phyloP scores from a whole-genome alignment of 352 stramenopile genomes.

The Bremia lactucae region DNA sequence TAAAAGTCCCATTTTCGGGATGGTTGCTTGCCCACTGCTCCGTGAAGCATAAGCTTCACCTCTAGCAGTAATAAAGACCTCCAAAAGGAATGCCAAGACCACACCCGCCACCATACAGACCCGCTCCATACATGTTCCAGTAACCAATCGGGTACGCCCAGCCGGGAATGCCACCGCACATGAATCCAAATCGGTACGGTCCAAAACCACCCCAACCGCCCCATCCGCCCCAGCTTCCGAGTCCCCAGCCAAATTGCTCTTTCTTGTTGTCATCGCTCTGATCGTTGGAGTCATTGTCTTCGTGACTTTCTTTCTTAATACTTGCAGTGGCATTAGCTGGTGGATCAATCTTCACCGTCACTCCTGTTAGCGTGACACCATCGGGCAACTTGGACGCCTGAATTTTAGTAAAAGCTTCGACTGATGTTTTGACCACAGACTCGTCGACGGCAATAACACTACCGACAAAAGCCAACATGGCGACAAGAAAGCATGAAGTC shows the following conservation, averaged over 20 bases:
- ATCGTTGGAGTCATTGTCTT: too few relatives aligned
- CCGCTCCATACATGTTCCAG: constrained; percentile 23
- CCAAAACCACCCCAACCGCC: constrained; percentile 37
- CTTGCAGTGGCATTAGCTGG: background rate
- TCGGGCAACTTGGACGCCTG: too few relatives aligned
- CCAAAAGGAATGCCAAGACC: too few relatives aligned
- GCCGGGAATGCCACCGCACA: constrained; percentile 11
- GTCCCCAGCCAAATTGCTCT: constrained; percentile 1
- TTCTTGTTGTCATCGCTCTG: constrained; percentile 7
- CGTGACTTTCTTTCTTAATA: background rate
- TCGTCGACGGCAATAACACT: constrained; percentile 1
- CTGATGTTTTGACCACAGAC: constrained; percentile 3
- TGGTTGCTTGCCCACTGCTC: too few relatives aligned
- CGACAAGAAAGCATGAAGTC: constrained; percentile 14
- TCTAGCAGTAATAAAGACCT: too few relatives aligned
- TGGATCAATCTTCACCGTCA: background rate
- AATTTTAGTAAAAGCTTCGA: constrained; percentile 10
- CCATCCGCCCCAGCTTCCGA: constrained; percentile 9
- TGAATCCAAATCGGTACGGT: constrained; percentile 70
- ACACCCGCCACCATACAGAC: too few relatives aligned
- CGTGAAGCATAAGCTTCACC: too few relatives aligned
- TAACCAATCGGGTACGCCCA: constrained; percentile 30
- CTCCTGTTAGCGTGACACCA: constrained; percentile 3
- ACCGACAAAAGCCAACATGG: background rate
- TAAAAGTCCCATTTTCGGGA: too few relatives aligned